phyloP scores from a whole-genome alignment of 805 yeast species.

The Suhomyces canberraensis region DNA sequence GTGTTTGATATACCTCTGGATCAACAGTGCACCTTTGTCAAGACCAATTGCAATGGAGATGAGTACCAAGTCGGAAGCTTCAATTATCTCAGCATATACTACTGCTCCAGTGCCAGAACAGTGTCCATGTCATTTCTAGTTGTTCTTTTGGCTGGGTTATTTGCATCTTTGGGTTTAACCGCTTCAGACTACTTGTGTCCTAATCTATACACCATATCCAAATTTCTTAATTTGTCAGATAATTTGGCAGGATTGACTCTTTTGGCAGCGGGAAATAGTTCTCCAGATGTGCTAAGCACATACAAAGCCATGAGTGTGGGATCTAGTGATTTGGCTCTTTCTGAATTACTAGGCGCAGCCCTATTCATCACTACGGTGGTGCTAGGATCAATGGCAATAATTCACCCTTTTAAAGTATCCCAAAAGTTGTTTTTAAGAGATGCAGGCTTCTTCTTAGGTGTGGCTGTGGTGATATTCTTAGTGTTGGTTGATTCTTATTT shows the following conservation, averaged over 20 bases:
- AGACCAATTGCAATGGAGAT: slow-evolving; percentile 27
- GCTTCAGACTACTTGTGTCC: slow-evolving; percentile 85
- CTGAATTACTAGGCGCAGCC: slow-evolving; percentile 90
- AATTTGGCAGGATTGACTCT: slow-evolving; percentile 82
- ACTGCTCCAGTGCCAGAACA: slow-evolving; percentile 18
- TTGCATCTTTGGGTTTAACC: slow-evolving; percentile 66
- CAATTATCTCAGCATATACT: slow-evolving; percentile 36
- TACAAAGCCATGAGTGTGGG: slow-evolving; percentile 73
- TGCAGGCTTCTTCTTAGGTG: slow-evolving; percentile 48
- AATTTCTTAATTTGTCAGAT: slow-evolving; percentile 61
- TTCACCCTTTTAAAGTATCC: slow-evolving; percentile 61
- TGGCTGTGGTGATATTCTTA: slow-evolving; percentile 49
- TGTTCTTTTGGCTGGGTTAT: slow-evolving; percentile 39
- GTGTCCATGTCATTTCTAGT: slow-evolving; percentile 16
- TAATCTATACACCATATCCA: slow-evolving; percentile 65
- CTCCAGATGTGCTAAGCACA: slow-evolving; percentile 86
- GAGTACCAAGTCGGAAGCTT: slow-evolving; percentile 30
- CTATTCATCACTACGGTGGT: slow-evolving; percentile 78
- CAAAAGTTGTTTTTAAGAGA: slow-evolving; percentile 57
- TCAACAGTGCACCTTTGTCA: slow-evolving; percentile 34
- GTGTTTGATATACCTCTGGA: slow-evolving; percentile 5
- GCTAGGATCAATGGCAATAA: slow-evolving; percentile 71
- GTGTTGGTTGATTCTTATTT: slow-evolving; percentile 56
- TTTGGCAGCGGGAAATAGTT: slow-evolving; percentile 87
- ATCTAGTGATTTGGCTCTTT: slow-evolving; percentile 77